A percentile compares a stretch with the other conserved stretches of the same genome.
These are phyloP conservation scores for Limonium bicolor DNA, from an alignment of 148 eudicot genomes.

Conservation along the genomic window DNA sequence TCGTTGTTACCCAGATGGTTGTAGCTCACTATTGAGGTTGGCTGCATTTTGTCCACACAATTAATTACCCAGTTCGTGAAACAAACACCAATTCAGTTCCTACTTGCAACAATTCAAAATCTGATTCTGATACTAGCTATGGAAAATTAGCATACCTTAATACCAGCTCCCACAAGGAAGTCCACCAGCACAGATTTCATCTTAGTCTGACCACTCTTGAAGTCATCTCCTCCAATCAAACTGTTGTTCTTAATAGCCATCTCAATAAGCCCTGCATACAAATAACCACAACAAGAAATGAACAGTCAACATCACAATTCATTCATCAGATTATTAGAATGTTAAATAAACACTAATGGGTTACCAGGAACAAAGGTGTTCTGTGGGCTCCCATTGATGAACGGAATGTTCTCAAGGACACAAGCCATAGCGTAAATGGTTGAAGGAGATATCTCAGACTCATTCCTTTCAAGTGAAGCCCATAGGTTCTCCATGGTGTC, in stretches of 20 bases:
- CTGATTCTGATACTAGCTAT: not conserved
- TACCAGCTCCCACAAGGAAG: conserved; percentile 99
- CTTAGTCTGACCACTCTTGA: conserved; percentile 99
- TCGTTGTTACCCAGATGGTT: conserved; percentile 99
- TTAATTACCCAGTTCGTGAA: not conserved
- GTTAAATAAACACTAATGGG: not conserved
- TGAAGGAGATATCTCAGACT: conserved; percentile 90
- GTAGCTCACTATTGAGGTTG: conserved; percentile 97
- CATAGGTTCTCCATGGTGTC: conserved; percentile 71
- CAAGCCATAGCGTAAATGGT: conserved; percentile 85
- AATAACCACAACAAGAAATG: not conserved
- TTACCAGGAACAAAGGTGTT: conserved; percentile 93
- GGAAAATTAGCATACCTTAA: conserved; percentile 41
- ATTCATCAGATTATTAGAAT: not conserved
- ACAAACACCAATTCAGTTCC: not conserved
- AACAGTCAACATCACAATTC: not conserved
- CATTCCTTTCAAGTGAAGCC: conserved; percentile 69
- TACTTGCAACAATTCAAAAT: not conserved
- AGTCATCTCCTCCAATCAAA: conserved; percentile 97
- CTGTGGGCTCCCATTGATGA: conserved; percentile 97
- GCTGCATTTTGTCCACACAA: conserved; percentile 43
- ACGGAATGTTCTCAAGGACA: conserved; percentile 72
- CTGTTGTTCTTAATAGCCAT: conserved; percentile 72
- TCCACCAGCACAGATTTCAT: conserved; percentile 97
- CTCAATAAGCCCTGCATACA: conserved; percentile 52